Conservation (phyloP, 2,329 filamentous ascomycete genomes). For the Fusarium sp. region DNA sequence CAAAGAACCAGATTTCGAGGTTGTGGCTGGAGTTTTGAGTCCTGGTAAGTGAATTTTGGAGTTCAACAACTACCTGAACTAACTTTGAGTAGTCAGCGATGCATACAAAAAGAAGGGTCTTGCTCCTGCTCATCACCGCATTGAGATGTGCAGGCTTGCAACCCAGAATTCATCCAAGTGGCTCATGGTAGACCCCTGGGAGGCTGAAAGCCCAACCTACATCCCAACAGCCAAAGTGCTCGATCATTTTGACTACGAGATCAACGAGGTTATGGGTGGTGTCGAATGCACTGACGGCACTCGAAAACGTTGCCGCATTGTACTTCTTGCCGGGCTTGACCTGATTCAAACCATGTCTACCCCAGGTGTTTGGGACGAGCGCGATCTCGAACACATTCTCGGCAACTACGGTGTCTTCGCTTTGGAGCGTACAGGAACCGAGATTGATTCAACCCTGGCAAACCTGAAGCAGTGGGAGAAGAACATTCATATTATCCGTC, state of each 20-base stretch:
- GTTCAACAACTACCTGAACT: neutral
- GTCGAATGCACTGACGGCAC: slow-evolving; percentile 76
- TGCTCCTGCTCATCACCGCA: slow-evolving; percentile 54
- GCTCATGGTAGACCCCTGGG: slow-evolving; percentile 91
- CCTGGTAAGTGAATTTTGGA: slow-evolving; percentile 41
- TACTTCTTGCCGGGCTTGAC: slow-evolving; percentile 84
- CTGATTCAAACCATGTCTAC: slow-evolving; percentile 80
- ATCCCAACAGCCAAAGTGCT: slow-evolving; percentile 89
- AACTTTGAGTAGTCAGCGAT: slow-evolving; percentile 47
- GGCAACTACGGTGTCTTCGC: slow-evolving; percentile 86
- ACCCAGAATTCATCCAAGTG: slow-evolving; percentile 77
- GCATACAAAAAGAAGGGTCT: slow-evolving; percentile 56
- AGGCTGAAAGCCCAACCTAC: slow-evolving; percentile 84
- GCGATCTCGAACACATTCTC: slow-evolving; percentile 89
- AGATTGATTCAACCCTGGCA: slow-evolving; percentile 88
- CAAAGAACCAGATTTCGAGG: slow-evolving; percentile 70
- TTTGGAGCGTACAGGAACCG: slow-evolving; percentile 88
- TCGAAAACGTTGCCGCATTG: slow-evolving; percentile 77
- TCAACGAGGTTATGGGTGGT: slow-evolving; percentile 83
- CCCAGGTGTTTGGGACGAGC: slow-evolving; percentile 82
- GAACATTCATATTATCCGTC: slow-evolving; percentile 86
- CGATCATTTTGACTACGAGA: slow-evolving; percentile 91
- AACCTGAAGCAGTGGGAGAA: slow-evolving; percentile 84
- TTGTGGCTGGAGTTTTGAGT: slow-evolving; percentile 77
- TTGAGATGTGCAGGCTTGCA: slow-evolving; percentile 85